phyloP scores from a whole-genome alignment of 306 rosid species.

The Cicer arietinum region DNA sequence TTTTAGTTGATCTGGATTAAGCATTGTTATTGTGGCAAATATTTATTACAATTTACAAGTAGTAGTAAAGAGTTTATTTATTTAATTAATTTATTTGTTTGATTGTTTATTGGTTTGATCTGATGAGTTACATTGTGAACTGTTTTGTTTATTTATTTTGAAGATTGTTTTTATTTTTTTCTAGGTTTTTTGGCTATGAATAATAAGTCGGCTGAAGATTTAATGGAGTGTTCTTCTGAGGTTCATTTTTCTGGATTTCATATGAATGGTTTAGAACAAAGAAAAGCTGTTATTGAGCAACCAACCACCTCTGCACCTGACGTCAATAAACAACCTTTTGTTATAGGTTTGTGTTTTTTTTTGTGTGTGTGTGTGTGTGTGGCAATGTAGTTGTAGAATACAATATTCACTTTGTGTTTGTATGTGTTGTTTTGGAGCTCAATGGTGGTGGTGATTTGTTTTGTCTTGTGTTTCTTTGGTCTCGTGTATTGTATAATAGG shows the following conservation, averaged over 20 bases:
- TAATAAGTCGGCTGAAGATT: conserved; percentile 64
- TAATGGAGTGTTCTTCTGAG: conserved; percentile 74
- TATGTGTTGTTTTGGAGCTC: conserved; percentile 27
- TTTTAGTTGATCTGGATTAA: conserved; percentile 8
- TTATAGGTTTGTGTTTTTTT: conserved; percentile 70
- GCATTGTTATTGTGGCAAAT: not conserved
- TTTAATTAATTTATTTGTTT: no score
- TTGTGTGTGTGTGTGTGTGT: not conserved
- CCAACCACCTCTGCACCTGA: conserved; percentile 66
- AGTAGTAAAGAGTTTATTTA: no score
- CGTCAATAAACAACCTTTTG: conserved; percentile 79
- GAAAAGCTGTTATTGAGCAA: conserved; percentile 52
- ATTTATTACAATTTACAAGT: no score
- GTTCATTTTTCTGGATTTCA: conserved; percentile 93
- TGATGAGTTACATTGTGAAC: not conserved
- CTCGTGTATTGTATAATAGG: no score
- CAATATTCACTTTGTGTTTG: not conserved
- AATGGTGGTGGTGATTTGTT: conserved; percentile 2
- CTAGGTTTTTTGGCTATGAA: conserved; percentile 59
- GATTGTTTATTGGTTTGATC: not conserved
- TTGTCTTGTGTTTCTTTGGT: not conserved
- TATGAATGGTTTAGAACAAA: conserved; percentile 67
- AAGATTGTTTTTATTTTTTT: conserved; percentile 10
- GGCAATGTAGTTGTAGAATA: not conserved
- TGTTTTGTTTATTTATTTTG: conserved; percentile 7